Evolutionary conservation across 2,329 filamentous ascomycete species (phyloP).

Genomic region (Peltaster fructicola): DNA sequence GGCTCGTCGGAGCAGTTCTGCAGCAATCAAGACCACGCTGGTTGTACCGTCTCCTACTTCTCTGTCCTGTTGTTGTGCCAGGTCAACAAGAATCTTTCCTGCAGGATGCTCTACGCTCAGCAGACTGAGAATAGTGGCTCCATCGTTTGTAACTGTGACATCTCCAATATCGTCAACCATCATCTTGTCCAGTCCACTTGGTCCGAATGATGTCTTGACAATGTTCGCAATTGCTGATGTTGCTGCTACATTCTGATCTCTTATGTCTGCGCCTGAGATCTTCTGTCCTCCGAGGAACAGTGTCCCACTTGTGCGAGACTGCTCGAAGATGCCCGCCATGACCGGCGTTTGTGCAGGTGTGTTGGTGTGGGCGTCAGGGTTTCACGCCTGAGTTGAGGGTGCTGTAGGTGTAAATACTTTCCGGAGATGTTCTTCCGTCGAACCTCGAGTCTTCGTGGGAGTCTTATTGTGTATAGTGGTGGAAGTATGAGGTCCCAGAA

Average conservation of each 20-base stretch:
- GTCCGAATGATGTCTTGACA: constrained; percentile 95
- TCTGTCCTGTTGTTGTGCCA: constrained; percentile 97
- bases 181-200: constrained; percentile 97
- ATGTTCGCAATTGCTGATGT: constrained; percentile 97
- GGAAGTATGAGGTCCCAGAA: too few species aligned
- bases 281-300: constrained; percentile 94
- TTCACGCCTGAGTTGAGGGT: not conserved
- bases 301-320: constrained; percentile 78
- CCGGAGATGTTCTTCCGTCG: too few species aligned
- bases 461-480: too few species aligned
- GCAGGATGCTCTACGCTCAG: constrained; percentile 96
- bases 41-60: constrained; percentile 98
- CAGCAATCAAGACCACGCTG: constrained; percentile 90
- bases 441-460: too few species aligned
- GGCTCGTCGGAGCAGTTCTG: constrained; percentile 78
- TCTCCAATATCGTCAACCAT: constrained; percentile 99
- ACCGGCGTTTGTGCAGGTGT: too few species aligned
- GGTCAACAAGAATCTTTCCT: constrained; percentile 92
- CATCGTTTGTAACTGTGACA: constrained; percentile 97
- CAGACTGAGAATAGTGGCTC: constrained; percentile 85
- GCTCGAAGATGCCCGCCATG: constrained; percentile 95
- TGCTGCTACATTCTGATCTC: constrained; percentile 92
- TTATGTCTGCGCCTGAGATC: constrained; percentile 89
- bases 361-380: constrained; percentile 1
- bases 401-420: too few species aligned